Evolutionary conservation across 2,329 filamentous ascomycete genomes (phyloP), one percentile per base, ranked within the genome.

Genomic region (Tolypocladium album): DNA sequence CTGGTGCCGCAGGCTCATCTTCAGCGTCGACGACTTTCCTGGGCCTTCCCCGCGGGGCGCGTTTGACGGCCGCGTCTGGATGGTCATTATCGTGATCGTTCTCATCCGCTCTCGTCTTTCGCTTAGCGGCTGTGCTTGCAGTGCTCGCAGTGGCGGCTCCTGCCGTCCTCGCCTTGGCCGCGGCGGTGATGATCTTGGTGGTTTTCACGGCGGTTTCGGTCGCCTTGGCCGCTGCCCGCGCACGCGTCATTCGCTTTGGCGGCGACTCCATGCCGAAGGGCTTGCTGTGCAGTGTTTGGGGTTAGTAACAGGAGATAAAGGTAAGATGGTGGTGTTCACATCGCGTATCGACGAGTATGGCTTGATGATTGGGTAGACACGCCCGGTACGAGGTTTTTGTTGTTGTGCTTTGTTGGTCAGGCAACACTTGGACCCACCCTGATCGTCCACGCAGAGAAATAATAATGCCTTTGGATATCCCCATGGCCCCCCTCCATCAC

Each of bases 231-330:
- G 76, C 76, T 39, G 77, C 76, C 61, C 78, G 71, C 55, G 78
- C 73, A 58, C 83, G 79, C 63, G 83, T 85, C 67, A 85, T 78
- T 64, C 83, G 80, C 72, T 84, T 84, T 42, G 82, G 83, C 58
- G 83, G 82, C 61, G 81, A 84, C 64, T 82, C 79, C 82, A 85
- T 68, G 17, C 17, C 31, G 47, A 53, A 22, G 31, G 31, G 17
- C 31, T 22, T 36, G 50, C 50, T 53, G 50, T 36, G 50, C 1
- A 53, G 43, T 61, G n/a, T n/a, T 11, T 59, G 17, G n/a, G 58
- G 57, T 59, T 63, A 61, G 52, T 63, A 58, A 31, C 56, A 57
- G 57, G 31, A 58, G 40, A 56, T 58, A 24, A 61, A 38, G 55
- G 56, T 56, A 59, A 58, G 55, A 63, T 62, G 61, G 53, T 53